Conservation (phyloP, 495 filamentous ascomycete genomes). For the Lasiosphaeriaceae sp. region DNA sequence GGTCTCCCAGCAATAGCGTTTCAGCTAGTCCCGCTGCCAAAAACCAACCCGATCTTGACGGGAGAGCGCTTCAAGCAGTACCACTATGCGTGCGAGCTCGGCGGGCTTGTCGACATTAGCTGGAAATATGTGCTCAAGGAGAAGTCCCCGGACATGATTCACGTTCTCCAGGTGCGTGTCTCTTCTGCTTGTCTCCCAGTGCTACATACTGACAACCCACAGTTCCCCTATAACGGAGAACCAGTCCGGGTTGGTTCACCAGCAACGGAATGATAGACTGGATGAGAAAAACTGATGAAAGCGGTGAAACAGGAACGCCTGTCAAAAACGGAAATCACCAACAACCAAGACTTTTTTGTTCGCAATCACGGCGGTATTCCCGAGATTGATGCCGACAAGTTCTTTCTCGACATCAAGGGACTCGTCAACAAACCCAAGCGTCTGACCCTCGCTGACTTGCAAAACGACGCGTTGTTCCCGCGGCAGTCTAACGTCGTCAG, state of each 20-base stretch:
- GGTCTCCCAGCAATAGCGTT: constrained; percentile 31
- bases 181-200: too few relatives aligned
- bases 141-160: constrained; percentile 62
- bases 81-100: constrained; percentile 57
- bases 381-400: constrained; percentile 52
- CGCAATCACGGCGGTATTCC: constrained; percentile 66
- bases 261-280: neutral
- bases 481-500: constrained; percentile 51
- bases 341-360: constrained; percentile 59
- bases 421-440: constrained; percentile 52
- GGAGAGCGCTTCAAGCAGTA: constrained; percentile 63
- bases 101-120: constrained; percentile 46
- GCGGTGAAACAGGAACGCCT: constrained; percentile 11
- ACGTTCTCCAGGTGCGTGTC: constrained; percentile 43
- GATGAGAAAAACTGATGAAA: neutral
- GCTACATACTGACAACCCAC: too few relatives aligned
- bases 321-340: constrained; percentile 47
- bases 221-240: constrained; percentile 69
- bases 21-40: constrained; percentile 54
- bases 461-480: constrained; percentile 54
- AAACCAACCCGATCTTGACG: constrained; percentile 57
- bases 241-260: constrained; percentile 37
- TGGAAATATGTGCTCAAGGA: constrained; percentile 58
- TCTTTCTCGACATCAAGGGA: constrained; percentile 49
- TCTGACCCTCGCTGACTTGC: constrained; percentile 53